These are phyloP conservation scores for Hordeum pubiflorum DNA, from an alignment of 202 grass and related monocot species.

Conservation along the genomic window DNA sequence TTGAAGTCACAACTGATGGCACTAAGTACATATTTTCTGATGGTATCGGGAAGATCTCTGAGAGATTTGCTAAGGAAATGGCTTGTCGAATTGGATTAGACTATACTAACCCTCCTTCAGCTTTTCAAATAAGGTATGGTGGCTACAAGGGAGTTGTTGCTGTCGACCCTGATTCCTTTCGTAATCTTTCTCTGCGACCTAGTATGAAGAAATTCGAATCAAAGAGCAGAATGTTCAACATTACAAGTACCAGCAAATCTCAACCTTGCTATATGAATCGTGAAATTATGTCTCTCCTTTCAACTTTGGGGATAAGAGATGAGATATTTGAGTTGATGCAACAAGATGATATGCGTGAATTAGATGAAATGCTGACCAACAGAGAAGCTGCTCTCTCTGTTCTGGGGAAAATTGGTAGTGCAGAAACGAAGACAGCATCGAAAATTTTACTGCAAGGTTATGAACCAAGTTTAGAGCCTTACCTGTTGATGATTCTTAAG, in stretches of 20 bases:
- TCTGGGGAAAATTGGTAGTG: slow-evolving; percentile 49
- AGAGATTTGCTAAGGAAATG: slow-evolving; percentile 51
- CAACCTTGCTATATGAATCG: slow-evolving; percentile 77
- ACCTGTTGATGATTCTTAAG: slow-evolving; percentile 77
- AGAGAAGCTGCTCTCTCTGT: slow-evolving; percentile 65
- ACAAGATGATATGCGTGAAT: slow-evolving; percentile 55
- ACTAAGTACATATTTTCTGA: slow-evolving; percentile 82
- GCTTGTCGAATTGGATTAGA: slow-evolving; percentile 47
- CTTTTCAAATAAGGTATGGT: slow-evolving; percentile 95
- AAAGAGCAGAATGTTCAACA: slow-evolving; percentile 61
- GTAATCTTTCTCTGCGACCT: slow-evolving; percentile 57
- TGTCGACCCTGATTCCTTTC: slow-evolving; percentile 49
- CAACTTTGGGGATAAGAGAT: slow-evolving; percentile 75
- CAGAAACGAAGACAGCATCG: slow-evolving; percentile 45
- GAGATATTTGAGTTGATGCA: slow-evolving; percentile 76
- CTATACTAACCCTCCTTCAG: slow-evolving; percentile 51
- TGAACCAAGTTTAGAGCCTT: slow-evolving; percentile 72
- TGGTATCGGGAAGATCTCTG: slow-evolving; percentile 85
- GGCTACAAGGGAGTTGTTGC: slow-evolving; percentile 90
- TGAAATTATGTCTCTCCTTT: slow-evolving; percentile 88
- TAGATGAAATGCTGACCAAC: slow-evolving; percentile 70
- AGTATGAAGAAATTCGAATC: slow-evolving; percentile 98
- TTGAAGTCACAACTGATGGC: slow-evolving; percentile 66
- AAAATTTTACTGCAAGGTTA: slow-evolving; percentile 79
- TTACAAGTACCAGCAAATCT: slow-evolving; percentile 80